Base-by-base conservation (phyloP, 1,284 basidiomycete genomes). In the Entoloma clypeatum region DNA sequence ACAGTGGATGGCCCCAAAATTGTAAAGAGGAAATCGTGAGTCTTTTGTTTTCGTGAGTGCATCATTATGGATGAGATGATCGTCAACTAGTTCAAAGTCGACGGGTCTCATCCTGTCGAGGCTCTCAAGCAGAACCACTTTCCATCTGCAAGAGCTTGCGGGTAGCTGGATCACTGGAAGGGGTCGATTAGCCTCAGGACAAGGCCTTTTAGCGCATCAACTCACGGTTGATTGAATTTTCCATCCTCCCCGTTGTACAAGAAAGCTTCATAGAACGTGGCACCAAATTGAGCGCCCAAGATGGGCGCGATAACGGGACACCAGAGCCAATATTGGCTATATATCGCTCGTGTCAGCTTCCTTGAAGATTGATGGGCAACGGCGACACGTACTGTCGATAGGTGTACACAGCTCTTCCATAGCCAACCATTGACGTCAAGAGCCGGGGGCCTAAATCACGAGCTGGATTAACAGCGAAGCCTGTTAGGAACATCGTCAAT, bases 311-410 rank as follows among this genome's bases (percentile, higher is more conserved):
- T 56, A 7, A 76, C 47, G 11, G 77, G 75, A 47, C 75, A 77
- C 81, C 81, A 86, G 14, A 81, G 43, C 79, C 80, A 86, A 53
- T 83, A 86, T 45, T 79, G 77, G 47, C 62, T 65, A 43, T 39
- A 47, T 36, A 48, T 51, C 2, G 18, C 11, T 7, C 14, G 35
- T 26, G 13, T 16, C 7, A 45, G 32, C 16, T 35, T 27, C 45
- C n/a, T n/a, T 37, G 14, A 36, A 16, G n/a, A 7, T 23, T 24
- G 17, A 16, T 29, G 16, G 18, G 22, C 7, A 35, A 10, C 7
- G 16, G 33, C 30, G 31, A 26, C 21, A 57, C 65, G 31, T 34
- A 71, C 68, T 66, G 62, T 51, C 70, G 57, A 53, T 60, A 72
- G 1, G 63, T 65, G 50, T 61, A 72, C 4, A 71, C 72, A 26